A percentile compares a stretch with the other conserved stretches of the same genome.
phyloP scores from a whole-genome alignment of 805 yeast genomes.

The Candida nemodendra region DNA sequence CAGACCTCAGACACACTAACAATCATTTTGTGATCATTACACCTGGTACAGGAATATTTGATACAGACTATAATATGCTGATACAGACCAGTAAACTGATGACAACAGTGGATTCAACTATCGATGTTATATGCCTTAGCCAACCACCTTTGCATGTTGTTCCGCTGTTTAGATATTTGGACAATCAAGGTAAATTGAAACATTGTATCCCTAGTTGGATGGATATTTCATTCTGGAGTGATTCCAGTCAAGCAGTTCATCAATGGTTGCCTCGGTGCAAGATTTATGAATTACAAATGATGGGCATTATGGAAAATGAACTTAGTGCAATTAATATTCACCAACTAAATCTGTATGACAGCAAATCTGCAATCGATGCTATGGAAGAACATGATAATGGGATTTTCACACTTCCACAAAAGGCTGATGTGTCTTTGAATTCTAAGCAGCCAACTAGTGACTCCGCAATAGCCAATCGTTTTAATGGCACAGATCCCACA shows the following conservation, averaged over 20 bases:
- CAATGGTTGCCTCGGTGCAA: slow-evolving; percentile 95
- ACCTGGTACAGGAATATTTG: slow-evolving; percentile 92
- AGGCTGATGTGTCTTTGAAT: neutral
- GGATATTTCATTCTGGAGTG: slow-evolving; percentile 88
- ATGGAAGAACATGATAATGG: slow-evolving; percentile 69
- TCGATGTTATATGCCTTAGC: slow-evolving; percentile 84
- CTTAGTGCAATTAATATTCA: slow-evolving; percentile 66
- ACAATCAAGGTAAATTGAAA: slow-evolving; percentile 46
- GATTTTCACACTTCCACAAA: slow-evolving; percentile 38
- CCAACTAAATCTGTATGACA: slow-evolving; percentile 42
- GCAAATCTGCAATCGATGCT: slow-evolving; percentile 49
- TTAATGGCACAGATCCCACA: neutral
- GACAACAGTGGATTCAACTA: slow-evolving; percentile 75
- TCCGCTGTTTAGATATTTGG: slow-evolving; percentile 77
- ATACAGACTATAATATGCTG: slow-evolving; percentile 79
- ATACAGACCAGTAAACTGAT: slow-evolving; percentile 73
- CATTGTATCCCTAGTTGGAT: slow-evolving; percentile 94
- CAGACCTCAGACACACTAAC: slow-evolving; percentile 87
- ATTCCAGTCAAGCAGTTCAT: slow-evolving; percentile 42
- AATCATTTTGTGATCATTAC: slow-evolving; percentile 84
- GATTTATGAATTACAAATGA: slow-evolving; percentile 94
- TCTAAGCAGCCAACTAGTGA: neutral
- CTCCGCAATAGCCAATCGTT: neutral
- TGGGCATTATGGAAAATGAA: slow-evolving; percentile 96
- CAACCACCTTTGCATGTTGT: slow-evolving; percentile 91